phyloP scores from a whole-genome alignment of 2,329 filamentous ascomycete genomes.

The Paecilomyces variotii region DNA sequence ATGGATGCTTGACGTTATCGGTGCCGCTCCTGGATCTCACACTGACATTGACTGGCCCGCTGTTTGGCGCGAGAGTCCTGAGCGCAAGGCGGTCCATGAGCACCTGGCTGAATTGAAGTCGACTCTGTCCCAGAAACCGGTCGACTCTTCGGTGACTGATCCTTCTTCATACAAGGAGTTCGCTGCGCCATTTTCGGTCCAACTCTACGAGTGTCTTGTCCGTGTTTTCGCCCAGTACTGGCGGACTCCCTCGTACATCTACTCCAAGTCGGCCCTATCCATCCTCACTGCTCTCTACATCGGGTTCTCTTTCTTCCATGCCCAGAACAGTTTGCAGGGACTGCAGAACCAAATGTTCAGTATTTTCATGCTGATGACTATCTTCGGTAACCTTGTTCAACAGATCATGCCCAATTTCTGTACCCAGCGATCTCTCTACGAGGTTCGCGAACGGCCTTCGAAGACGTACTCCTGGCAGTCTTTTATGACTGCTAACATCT shows the following conservation, averaged over 20 bases:
- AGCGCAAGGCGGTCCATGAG: constrained; percentile 46
- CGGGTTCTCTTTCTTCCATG: constrained; percentile 70
- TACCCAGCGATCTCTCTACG: constrained; percentile 39
- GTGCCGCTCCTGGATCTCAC: constrained; percentile 52
- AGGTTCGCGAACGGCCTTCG: constrained; percentile 58
- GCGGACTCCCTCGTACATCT: constrained; percentile 80
- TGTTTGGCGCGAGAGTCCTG: constrained; percentile 51
- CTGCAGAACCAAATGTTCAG: constrained; percentile 85
- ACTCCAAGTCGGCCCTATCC: constrained; percentile 52
- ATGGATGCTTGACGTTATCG: constrained; percentile 29
- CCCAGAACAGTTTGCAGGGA: constrained; percentile 65
- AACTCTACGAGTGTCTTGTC: constrained; percentile 53
- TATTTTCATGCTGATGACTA: constrained; percentile 72
- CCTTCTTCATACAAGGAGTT: constrained; percentile 62
- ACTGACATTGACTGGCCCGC: constrained; percentile 56
- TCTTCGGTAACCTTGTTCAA: constrained; percentile 38
- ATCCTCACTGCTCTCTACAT: constrained; percentile 61
- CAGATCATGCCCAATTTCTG: neutral
- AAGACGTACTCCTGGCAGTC: constrained; percentile 69
- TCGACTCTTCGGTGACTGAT: constrained; percentile 15
- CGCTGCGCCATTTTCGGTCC: constrained; percentile 61
- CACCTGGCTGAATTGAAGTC: constrained; percentile 44
- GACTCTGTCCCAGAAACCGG: constrained; percentile 24
- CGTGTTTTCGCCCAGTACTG: constrained; percentile 87
- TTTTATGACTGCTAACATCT: constrained; percentile 60